Conservation (phyloP, 2,329 filamentous ascomycete species). For the Neocucurbitaria cava region DNA sequence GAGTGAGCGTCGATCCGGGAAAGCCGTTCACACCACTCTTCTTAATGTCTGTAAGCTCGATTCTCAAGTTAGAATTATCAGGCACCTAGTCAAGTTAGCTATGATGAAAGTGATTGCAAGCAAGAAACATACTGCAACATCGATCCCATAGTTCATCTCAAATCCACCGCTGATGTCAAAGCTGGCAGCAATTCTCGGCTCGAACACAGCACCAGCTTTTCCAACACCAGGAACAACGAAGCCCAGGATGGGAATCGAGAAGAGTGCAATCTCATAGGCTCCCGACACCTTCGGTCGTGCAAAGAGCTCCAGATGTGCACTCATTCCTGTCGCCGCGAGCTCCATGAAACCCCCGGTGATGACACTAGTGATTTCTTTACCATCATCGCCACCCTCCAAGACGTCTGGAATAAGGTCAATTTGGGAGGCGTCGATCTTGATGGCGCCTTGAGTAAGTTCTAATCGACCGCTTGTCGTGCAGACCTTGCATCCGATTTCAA, state of each 20-base stretch:
- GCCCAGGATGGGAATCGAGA: conserved; percentile 36
- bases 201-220: conserved; percentile 44
- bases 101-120: not conserved
- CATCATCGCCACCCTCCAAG: conserved; percentile 31
- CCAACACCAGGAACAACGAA: conserved; percentile 47
- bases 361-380: conserved; percentile 32
- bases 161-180: conserved; percentile 38
- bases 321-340: conserved; percentile 37
- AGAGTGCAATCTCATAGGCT: conserved; percentile 28
- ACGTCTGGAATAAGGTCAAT: conserved; percentile 34
- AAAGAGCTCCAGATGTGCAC: conserved; percentile 45
- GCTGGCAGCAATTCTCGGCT: conserved; percentile 33
- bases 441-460: conserved; percentile 39
- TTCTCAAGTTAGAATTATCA: conserved; percentile 34
- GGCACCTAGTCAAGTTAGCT: conserved; percentile 31
- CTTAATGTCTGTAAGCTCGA: conserved; percentile 35
- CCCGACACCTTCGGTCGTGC: conserved; percentile 32
- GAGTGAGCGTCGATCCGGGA: conserved; percentile 32
- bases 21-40: conserved; percentile 38
- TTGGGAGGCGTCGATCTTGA: conserved; percentile 33
- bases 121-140: conserved; percentile 38
- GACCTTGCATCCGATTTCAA: conserved; percentile 47
- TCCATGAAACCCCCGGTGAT: conserved; percentile 45
- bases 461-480: conserved; percentile 43
- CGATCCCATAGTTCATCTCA: conserved; percentile 46